These are phyloP conservation scores for Annulohypoxylon truncatum DNA, from an alignment of 2,329 filamentous ascomycete species.

Conservation along the genomic window DNA sequence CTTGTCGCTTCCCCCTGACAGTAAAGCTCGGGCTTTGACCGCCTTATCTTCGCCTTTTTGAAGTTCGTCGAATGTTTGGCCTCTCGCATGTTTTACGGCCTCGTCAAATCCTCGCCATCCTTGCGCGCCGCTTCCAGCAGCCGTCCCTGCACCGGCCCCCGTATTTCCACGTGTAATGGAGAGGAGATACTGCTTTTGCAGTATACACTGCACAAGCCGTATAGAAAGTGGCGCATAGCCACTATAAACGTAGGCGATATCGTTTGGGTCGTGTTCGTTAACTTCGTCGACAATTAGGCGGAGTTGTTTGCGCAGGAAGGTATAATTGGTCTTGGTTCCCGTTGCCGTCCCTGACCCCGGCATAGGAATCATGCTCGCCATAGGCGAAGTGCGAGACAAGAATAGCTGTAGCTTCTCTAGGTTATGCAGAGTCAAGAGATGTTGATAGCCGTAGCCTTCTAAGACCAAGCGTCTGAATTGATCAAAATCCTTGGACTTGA, in stretches of 20 bases:
- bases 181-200: slow-evolving; percentile 88
- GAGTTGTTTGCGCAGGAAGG: slow-evolving; percentile 84
- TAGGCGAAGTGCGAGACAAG: slow-evolving; percentile 78
- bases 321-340: slow-evolving; percentile 88
- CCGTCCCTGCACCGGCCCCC: slow-evolving; percentile 59
- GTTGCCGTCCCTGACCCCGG: slow-evolving; percentile 65
- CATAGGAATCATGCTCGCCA: slow-evolving; percentile 85
- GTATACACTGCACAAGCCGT: slow-evolving; percentile 88
- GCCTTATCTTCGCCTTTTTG: slow-evolving; percentile 95
- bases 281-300: slow-evolving; percentile 95
- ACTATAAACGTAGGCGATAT: slow-evolving; percentile 97
- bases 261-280: slow-evolving; percentile 91
- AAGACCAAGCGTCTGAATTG: slow-evolving; percentile 88
- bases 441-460: slow-evolving; percentile 94
- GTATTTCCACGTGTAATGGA: slow-evolving; percentile 74
- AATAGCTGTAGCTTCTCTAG: slow-evolving; percentile 92
- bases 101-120: slow-evolving; percentile 97
- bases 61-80: slow-evolving; percentile 89
- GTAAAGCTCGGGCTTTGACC: slow-evolving; percentile 82
- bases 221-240: slow-evolving; percentile 95
- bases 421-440: slow-evolving; percentile 87
- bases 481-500: slow-evolving; percentile 90
- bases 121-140: slow-evolving; percentile 70
- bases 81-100: slow-evolving; percentile 85
- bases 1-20: slow-evolving; percentile 78